Percentiles rank a stretch among this genome's conserved stretches.
phyloP scores from a whole-genome alignment of 192 early-diverging fungal genomes.

The Mortierella claussenii region DNA sequence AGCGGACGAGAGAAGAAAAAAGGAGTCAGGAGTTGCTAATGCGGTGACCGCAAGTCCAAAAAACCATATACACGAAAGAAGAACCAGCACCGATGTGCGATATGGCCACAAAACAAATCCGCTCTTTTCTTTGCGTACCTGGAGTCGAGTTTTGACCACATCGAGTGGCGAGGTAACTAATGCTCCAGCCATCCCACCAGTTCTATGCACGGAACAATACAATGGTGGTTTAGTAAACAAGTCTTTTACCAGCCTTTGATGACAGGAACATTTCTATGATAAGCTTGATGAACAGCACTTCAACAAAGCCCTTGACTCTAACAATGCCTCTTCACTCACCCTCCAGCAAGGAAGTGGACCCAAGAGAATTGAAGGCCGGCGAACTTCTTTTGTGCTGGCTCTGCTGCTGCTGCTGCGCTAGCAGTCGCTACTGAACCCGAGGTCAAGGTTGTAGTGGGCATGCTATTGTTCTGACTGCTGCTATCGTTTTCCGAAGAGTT shows the following conservation, averaged over 20 bases:
- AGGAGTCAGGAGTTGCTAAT: neutral
- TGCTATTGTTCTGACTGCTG: neutral
- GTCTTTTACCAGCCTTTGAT: too few relatives aligned
- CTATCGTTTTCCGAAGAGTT: constrained; percentile 8
- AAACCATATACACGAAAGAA: neutral
- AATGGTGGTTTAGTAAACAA: too few relatives aligned
- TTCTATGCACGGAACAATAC: too few relatives aligned
- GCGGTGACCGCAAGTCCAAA: neutral
- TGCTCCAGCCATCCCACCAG: constrained; percentile 86
- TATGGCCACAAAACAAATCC: too few relatives aligned
- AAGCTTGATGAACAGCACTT: too few relatives aligned
- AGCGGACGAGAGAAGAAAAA: neutral
- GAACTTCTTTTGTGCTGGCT: constrained; percentile 19
- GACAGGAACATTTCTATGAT: too few relatives aligned
- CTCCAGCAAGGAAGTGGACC: constrained; percentile 76
- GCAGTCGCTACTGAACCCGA: neutral
- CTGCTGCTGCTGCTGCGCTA: too few relatives aligned
- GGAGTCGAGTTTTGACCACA: constrained; percentile 93
- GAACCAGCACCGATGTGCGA: neutral
- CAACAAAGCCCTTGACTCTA: too few relatives aligned
- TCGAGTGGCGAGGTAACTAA: constrained; percentile 91
- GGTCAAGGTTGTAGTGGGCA: neutral
- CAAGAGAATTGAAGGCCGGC: constrained; percentile 51
- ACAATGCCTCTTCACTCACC: constrained; percentile 58
- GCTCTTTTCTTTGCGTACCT: constrained; percentile 61